These are phyloP conservation scores for Hylodesmum podocarpum DNA, from an alignment of 306 rosid species.

Conservation along the genomic window DNA sequence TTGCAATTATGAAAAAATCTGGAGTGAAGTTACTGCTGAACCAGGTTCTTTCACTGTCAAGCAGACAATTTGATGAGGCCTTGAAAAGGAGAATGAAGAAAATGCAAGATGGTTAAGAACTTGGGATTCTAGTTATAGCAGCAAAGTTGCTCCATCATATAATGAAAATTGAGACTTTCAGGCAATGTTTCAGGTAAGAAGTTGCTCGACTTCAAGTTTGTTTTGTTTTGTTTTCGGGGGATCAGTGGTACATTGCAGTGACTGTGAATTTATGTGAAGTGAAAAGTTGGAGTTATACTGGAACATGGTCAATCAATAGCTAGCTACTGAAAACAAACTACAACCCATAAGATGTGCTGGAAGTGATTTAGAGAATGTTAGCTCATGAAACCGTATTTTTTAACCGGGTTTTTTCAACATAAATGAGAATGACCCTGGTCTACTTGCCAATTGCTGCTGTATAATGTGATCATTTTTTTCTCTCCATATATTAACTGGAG, in stretches of 20 bases:
- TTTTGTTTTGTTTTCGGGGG: background rate
- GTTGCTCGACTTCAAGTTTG: background rate
- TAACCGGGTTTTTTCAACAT: background rate
- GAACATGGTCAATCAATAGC: background rate
- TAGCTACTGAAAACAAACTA: background rate
- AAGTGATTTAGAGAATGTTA: constrained; percentile 1
- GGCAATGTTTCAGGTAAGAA: background rate
- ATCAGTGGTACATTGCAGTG: background rate
- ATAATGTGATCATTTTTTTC: background rate
- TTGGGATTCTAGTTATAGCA: constrained; percentile 34
- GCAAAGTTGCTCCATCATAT: background rate
- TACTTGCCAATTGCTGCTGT: background rate
- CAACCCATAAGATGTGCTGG: background rate
- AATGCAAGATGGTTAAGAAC: constrained; percentile 29
- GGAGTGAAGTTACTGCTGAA: constrained; percentile 69
- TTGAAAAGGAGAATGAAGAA: constrained; percentile 49
- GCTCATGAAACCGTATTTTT: background rate
- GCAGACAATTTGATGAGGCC: constrained; percentile 46
- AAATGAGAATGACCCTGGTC: background rate
- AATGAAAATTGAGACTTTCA: constrained; percentile 12
- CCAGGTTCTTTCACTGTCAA: constrained; percentile 72
- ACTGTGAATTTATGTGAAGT: background rate
- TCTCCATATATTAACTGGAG: background rate
- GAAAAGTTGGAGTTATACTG: background rate
- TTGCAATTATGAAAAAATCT: constrained; percentile 56